These are phyloP conservation scores for Geotrichum klebahnii DNA, from an alignment of 1,139 yeast species.

Conservation along the genomic window DNA sequence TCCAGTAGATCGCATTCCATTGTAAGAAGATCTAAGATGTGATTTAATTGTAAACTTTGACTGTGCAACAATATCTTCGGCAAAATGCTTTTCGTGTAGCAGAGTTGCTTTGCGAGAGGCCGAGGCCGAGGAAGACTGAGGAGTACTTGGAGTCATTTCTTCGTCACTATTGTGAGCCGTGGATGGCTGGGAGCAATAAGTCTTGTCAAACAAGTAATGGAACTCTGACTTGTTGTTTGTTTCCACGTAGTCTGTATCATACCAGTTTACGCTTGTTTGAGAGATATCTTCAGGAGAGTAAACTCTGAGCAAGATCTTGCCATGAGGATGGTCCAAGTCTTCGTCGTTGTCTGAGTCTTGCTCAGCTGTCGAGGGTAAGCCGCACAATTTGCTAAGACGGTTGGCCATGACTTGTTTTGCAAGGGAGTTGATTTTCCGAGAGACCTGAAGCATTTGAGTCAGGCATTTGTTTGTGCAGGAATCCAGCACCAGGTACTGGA, in stretches of 20 bases:
- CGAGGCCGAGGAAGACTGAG: neutral
- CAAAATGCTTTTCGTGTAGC: neutral
- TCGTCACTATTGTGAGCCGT: conserved; percentile 21
- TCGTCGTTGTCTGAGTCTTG: neutral
- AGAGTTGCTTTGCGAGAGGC: neutral
- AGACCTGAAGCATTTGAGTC: conserved; percentile 21
- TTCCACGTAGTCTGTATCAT: conserved; percentile 22
- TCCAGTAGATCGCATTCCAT: neutral
- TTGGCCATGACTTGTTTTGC: conserved; percentile 24
- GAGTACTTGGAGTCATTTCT: conserved; percentile 7
- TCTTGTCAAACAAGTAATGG: conserved; percentile 20
- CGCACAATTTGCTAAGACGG: conserved; percentile 19
- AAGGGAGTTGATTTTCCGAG: conserved; percentile 22
- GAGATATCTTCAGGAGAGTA: conserved; percentile 22
- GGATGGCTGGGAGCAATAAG: conserved; percentile 23
- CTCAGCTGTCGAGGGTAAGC: conserved; percentile 15
- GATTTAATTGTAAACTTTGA: conserved; percentile 22
- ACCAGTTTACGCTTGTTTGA: conserved; percentile 19
- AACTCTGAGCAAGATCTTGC: conserved; percentile 15
- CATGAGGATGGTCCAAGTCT: neutral
- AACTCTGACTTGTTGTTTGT: conserved; percentile 23
- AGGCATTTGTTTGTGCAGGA: conserved; percentile 24
- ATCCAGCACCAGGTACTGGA: conserved; percentile 24
- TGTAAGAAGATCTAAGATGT: conserved; percentile 2
- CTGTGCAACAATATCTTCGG: conserved; percentile 22